Conservation (phyloP, 2,329 filamentous ascomycete species). For the Tolypocladium inflatum region DNA sequence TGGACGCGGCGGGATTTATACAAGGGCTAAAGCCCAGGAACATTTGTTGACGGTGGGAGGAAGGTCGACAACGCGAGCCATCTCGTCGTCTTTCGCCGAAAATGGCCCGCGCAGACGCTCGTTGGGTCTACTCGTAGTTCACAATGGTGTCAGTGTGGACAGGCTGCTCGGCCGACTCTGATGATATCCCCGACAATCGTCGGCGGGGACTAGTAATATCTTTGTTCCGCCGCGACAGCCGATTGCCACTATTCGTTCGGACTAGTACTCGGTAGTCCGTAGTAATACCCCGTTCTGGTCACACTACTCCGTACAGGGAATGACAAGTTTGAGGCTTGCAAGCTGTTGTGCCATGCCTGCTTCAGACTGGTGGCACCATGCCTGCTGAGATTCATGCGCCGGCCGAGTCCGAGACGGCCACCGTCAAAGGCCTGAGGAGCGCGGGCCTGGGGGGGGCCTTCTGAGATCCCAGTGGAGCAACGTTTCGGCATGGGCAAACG, state of each 20-base stretch:
- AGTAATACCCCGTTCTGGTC: no score
- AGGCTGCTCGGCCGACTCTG: not conserved
- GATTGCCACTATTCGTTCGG: no score
- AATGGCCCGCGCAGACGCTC: no score
- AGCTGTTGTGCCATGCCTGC: no score
- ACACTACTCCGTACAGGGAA: no score
- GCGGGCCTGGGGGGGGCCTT: no score
- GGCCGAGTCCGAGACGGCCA: not conserved
- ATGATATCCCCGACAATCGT: not conserved
- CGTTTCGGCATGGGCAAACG: no score
- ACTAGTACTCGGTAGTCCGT: no score
- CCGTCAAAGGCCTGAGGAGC: not conserved
- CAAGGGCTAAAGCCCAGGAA: not conserved
- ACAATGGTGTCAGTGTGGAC: not conserved
- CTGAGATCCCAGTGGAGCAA: no score
- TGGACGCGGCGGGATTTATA: not conserved
- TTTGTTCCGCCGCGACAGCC: no score
- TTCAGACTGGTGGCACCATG: not conserved
- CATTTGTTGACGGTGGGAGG: not conserved
- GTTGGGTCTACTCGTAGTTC: not conserved
- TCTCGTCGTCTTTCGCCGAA: not conserved
- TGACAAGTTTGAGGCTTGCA: not conserved
- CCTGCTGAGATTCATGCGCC: not conserved
- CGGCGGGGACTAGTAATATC: not conserved
- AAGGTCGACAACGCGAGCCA: not conserved